Base-by-base conservation (phyloP, 768 basidiomycete genomes). In the Krasilnikovozyma curviuscula region DNA sequence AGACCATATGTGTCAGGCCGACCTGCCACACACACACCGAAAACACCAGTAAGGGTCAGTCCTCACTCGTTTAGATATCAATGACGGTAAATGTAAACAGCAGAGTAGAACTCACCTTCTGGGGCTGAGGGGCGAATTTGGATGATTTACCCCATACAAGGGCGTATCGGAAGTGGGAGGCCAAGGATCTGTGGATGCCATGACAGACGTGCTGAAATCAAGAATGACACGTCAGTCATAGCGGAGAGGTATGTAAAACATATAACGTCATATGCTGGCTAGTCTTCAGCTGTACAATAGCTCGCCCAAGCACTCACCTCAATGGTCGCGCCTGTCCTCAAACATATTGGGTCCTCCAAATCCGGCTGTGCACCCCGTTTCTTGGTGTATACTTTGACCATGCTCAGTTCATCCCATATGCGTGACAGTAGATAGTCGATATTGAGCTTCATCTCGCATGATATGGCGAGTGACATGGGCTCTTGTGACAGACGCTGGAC, bases 381-480 rank as follows among this genome's bases (percentile, higher is more conserved):
- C 67, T 98, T 98, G 3, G 93, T 98, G 65, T 95, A 98, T 38
- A 98, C 76, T 60, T 88, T 89, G 46, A 81, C 80, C 7, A 84
- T 71, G n/a, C 40, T 41, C 12, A 52, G 50, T 40, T 52, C 45
- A 50, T 63, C 56, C 70, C 71, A 71, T 34, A 71, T 69, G 30
- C 63, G 53, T 35, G 66, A 68, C 49, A 68, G 48, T 24, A 72
- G 56, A 55, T 63, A 65, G 44, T 71, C 70, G 41, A 70, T 56
- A 45, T 93, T 93, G 41, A 98, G 69, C 60, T 78, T 79, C 73
- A 93, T 73, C 66, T 97, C 89, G 64, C 89, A 95, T 57, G 83
- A 86, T 61, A 97, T 97, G 32, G 95, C 88, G n/a, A 91, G 74
- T 0, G 83, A 79, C 59, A 81, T 72, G 12, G 81, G 78, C 55